Conservation (phyloP, 2,329 filamentous ascomycete genomes). For the Clonostachys rhizophaga region DNA sequence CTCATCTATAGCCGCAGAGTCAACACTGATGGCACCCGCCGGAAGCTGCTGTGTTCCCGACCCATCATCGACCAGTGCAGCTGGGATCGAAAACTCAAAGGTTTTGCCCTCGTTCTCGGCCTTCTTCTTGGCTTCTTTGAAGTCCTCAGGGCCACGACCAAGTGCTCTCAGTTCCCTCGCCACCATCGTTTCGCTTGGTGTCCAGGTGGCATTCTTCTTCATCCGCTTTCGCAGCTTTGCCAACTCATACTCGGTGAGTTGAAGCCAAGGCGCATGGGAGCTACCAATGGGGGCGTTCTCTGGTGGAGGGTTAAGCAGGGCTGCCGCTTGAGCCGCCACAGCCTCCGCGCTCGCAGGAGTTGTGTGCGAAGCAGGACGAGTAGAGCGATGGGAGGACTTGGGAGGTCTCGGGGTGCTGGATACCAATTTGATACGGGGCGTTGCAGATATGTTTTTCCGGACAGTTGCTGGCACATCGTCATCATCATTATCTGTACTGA, state of each 20-base stretch:
- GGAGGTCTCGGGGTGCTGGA: slow-evolving; percentile 18
- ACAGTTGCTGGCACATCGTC: slow-evolving; percentile 27
- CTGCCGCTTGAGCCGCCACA: slow-evolving; percentile 29
- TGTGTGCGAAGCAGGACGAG: slow-evolving; percentile 24
- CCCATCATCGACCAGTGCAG: slow-evolving; percentile 36
- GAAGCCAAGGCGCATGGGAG: slow-evolving; percentile 59
- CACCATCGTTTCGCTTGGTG: slow-evolving; percentile 82
- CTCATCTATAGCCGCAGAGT: slow-evolving; percentile 54
- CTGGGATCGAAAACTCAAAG: slow-evolving; percentile 42
- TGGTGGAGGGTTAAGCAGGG: slow-evolving; percentile 50
- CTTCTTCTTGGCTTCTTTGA: slow-evolving; percentile 55
- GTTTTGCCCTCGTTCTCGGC: slow-evolving; percentile 61
- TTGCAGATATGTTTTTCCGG: slow-evolving; percentile 24
- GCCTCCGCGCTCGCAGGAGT: slow-evolving; percentile 28
- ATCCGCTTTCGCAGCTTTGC: slow-evolving; percentile 73
- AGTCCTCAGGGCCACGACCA: slow-evolving; percentile 62
- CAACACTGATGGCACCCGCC: slow-evolving; percentile 55
- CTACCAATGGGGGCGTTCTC: slow-evolving; percentile 55
- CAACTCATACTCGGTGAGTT: slow-evolving; percentile 60
- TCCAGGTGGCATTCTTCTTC: slow-evolving; percentile 90
- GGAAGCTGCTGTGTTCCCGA: slow-evolving; percentile 48
- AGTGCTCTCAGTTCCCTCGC: slow-evolving; percentile 69
- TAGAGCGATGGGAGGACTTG: slow-evolving; percentile 37
- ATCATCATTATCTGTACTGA: slow-evolving; percentile 45
- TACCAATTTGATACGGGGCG: slow-evolving; percentile 45